phyloP scores from a whole-genome alignment of 805 yeast species.

The Candida tibetensis region DNA sequence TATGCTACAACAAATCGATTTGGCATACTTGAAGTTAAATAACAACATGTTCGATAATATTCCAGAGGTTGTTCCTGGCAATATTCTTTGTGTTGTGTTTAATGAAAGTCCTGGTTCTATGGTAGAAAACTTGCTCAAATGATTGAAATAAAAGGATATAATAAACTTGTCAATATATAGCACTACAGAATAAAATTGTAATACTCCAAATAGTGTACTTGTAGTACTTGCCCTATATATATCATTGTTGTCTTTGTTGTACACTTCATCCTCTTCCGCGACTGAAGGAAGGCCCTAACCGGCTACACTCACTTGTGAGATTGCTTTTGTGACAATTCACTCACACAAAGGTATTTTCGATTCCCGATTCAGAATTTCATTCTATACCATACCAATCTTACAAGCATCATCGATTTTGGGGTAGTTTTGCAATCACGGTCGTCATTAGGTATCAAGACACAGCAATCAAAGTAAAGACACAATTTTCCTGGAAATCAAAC shows the following conservation, averaged over 20 bases:
- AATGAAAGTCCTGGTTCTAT: conserved; percentile 6
- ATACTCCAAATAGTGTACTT: too few relatives aligned
- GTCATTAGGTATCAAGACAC: too few relatives aligned
- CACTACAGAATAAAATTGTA: not conserved
- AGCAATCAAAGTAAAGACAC: too few relatives aligned
- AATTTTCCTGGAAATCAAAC: too few relatives aligned
- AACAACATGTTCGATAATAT: conserved; percentile 10
- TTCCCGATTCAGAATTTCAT: not conserved
- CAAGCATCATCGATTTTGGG: not conserved
- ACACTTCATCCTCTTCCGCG: too few relatives aligned
- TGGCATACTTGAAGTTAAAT: conserved; percentile 6
- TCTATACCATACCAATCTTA: too few relatives aligned
- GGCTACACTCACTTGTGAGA: not conserved
- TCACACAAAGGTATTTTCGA: not conserved
- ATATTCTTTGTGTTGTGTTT: conserved; percentile 5
- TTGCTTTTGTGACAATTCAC: conserved; percentile 1
- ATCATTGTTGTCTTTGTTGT: too few relatives aligned
- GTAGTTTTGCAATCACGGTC: too few relatives aligned
- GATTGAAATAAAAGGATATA: not conserved
- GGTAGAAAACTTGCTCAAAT: conserved; percentile 3
- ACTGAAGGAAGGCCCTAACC: too few relatives aligned
- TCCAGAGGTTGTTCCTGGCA: conserved; percentile 1
- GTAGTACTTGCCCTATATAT: too few relatives aligned
- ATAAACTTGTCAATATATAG: not conserved
- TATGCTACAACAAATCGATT: not conserved